Base-by-base conservation (phyloP, 1,139 yeast species). In the Spathaspora sp. region DNA sequence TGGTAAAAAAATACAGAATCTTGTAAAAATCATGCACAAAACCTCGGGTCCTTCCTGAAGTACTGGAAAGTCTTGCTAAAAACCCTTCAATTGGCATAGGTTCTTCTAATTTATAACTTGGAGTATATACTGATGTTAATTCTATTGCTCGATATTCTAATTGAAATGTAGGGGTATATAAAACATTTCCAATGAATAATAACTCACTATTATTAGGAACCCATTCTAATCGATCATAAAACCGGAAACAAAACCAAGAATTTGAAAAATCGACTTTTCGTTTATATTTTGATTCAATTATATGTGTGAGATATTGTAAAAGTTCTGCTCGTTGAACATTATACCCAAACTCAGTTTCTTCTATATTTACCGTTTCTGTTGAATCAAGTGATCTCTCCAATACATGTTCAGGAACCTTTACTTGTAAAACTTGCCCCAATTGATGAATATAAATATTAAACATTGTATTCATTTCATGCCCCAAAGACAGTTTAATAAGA, bases 161-260 rank as follows among this genome's bases (percentile, higher is more conserved):
- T 45, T 72, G 79, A 29, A 57, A 63, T 1, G 44, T 39, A 2
- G 52, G 46, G 15, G 58, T 48, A 23, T 63, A 51, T 3, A 72
- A 56, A 31, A 62, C 66, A 44, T 69, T 63, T 47, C 65, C 65
- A 27, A 70, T 54, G 46, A 54, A 63, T 24, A 83, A 70, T 4
- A 74, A 55, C 45, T 80, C 79, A 37, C 76, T 70, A 40, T 76
- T 74, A 38, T 82, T 84, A 42, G 73, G 63, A 8, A 83, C 65
- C 96, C 96, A 89, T 55, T 88, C 95, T 10, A 89, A 57, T 31
- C 90, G 68, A 60, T 89, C 96, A 58, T 84, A 88, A 43, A 79
- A 70, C 50, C 82, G 79, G 74, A 86, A 56, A 78, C 86, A 60
- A 74, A 76, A 49, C 87, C 89, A 58, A 55, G 72, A 38, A 20